phyloP scores from a whole-genome alignment of 306 rosid species.

The Cucumis hystrix region DNA sequence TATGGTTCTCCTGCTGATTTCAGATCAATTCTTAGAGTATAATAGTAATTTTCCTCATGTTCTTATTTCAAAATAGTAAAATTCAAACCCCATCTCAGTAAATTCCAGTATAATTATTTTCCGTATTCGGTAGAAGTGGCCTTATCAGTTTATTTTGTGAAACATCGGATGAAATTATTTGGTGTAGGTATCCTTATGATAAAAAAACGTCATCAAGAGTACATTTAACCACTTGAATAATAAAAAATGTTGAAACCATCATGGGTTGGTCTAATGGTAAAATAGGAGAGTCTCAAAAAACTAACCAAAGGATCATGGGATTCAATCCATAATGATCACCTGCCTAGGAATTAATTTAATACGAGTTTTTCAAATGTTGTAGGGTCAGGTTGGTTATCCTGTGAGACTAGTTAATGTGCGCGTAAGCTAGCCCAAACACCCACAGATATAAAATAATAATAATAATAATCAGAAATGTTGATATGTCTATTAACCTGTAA shows the following conservation, averaged over 20 bases:
- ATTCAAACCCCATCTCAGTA: background rate
- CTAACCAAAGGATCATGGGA: too few species aligned
- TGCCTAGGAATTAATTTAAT: too few species aligned
- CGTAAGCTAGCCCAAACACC: too few species aligned
- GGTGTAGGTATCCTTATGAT: background rate
- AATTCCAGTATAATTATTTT: background rate
- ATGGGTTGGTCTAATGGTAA: too few species aligned
- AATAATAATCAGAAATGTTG: background rate
- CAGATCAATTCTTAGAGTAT: background rate
- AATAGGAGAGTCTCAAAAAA: too few species aligned
- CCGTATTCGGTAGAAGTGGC: background rate
- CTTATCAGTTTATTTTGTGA: background rate
- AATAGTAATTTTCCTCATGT: background rate
- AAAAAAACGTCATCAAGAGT: background rate
- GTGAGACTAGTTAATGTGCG: too few species aligned
- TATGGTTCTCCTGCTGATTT: background rate
- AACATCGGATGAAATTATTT: background rate
- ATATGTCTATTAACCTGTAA: constrained; percentile 36
- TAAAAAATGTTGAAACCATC: background rate
- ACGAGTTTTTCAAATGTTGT: too few species aligned
- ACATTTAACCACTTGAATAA: background rate
- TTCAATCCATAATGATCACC: too few species aligned
- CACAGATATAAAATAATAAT: too few species aligned
- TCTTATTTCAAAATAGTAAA: background rate
- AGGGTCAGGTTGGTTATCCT: too few species aligned